Conservation (phyloP, 2,329 filamentous ascomycete species). For the Moelleriella libera region DNA sequence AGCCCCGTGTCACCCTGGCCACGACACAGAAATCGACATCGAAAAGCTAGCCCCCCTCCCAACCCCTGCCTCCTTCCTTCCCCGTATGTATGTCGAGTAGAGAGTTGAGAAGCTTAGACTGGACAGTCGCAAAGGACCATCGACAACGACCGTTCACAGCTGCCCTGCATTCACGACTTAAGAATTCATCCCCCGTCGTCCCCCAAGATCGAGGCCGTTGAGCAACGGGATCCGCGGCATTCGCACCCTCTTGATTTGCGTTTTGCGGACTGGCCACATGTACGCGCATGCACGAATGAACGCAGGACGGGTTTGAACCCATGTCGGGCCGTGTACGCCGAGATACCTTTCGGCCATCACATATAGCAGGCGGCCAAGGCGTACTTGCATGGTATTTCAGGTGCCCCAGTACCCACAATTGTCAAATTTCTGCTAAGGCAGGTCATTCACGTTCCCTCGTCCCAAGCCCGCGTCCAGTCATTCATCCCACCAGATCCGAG, state of each 20-base stretch:
- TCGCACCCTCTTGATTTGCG: neutral
- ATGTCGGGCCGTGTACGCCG: neutral
- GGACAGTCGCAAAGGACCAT: no score
- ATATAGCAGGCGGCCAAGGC: neutral
- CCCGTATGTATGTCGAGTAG: no score
- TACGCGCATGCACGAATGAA: neutral
- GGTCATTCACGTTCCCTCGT: neutral
- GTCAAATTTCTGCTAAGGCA: neutral
- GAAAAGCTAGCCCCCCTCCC: neutral
- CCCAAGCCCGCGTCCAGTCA: neutral
- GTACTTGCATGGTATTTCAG: neutral
- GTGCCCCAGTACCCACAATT: neutral
- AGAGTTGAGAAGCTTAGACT: no score
- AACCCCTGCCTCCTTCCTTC: neutral
- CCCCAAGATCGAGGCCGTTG: no score
- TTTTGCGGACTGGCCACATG: neutral
- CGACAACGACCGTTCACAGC: no score
- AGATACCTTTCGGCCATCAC: neutral
- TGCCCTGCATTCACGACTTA: no score
- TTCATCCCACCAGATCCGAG: neutral
- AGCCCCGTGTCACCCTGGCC: neutral
- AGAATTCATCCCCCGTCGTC: no score
- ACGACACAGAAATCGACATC: neutral
- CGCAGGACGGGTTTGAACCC: neutral
- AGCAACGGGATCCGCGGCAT: no score